Evolutionary conservation across 495 filamentous ascomycete species (phyloP).

Genomic region (Neurospora sublineolata): DNA sequence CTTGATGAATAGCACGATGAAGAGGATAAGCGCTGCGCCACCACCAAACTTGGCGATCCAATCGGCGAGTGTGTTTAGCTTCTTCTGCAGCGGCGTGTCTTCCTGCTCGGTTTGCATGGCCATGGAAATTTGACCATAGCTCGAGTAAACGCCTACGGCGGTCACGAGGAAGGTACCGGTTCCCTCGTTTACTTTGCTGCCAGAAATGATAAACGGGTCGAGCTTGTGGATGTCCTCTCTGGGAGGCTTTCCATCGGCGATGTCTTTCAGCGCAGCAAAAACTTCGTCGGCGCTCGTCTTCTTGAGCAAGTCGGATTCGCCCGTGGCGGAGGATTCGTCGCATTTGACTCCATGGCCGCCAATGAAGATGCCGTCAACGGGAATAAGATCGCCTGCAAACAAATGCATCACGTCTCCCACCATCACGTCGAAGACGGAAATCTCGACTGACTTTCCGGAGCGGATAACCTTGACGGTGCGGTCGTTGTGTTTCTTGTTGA

Average conservation of each 20-base stretch:
- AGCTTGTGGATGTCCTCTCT: slow-evolving; percentile 61
- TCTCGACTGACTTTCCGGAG: slow-evolving; percentile 58
- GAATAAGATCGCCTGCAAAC: slow-evolving; percentile 61
- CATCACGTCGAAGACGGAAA: slow-evolving; percentile 61
- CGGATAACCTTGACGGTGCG: slow-evolving; percentile 69
- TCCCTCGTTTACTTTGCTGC: slow-evolving; percentile 84
- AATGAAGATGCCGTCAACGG: slow-evolving; percentile 65
- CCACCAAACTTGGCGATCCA: slow-evolving; percentile 86
- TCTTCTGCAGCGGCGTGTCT: slow-evolving; percentile 83
- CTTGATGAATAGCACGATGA: slow-evolving; percentile 82
- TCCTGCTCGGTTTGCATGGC: slow-evolving; percentile 79
- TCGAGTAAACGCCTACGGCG: slow-evolving; percentile 72
- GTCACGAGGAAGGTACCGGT: slow-evolving; percentile 81
- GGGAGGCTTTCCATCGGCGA: slow-evolving; percentile 14
- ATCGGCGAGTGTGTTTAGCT: slow-evolving; percentile 78
- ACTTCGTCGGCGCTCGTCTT: slow-evolving; percentile 68
- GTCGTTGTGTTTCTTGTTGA: slow-evolving; percentile 73
- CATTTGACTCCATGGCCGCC: slow-evolving; percentile 65
- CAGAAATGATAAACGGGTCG: slow-evolving; percentile 91
- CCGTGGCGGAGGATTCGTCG: slow-evolving; percentile 74
- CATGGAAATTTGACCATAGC: slow-evolving; percentile 90
- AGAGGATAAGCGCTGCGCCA: slow-evolving; percentile 71
- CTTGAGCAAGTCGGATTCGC: slow-evolving; percentile 70
- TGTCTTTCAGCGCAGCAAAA: slow-evolving; percentile 58
- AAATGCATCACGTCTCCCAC: slow-evolving; percentile 67